phyloP scores from a whole-genome alignment of 306 rosid genomes.

The Dalbergia oliveri region DNA sequence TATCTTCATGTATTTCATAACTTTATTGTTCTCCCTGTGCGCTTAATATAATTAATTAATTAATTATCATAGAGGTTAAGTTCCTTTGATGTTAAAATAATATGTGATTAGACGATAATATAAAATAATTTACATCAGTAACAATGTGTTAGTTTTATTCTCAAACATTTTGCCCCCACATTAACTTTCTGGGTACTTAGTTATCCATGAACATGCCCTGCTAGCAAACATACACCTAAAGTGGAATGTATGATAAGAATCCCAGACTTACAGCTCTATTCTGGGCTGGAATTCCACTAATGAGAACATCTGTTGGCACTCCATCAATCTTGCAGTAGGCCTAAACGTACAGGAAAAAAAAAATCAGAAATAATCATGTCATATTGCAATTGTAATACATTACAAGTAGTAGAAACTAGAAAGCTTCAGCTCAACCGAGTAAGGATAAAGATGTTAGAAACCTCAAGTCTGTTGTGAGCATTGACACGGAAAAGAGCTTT shows the following conservation, averaged over 20 bases:
- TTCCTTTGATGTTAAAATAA: too few species aligned
- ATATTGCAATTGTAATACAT: not conserved
- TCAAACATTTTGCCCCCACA: not conserved
- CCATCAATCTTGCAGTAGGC: conserved; percentile 94
- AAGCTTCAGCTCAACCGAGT: not conserved
- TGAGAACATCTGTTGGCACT: conserved; percentile 73
- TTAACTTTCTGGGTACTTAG: too few species aligned
- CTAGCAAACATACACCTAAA: not conserved
- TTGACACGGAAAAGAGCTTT: conserved; percentile 84
- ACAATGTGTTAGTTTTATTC: not conserved
- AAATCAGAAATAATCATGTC: conserved; percentile 1
- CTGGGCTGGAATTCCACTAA: conserved; percentile 75
- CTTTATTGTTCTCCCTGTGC: too few species aligned
- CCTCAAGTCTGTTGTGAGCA: conserved; percentile 88
- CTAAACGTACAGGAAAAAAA: conserved; percentile 48
- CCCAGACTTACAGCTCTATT: conserved; percentile 91
- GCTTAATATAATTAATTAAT: too few species aligned
- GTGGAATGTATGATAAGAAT: not conserved
- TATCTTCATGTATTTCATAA: too few species aligned
- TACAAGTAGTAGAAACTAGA: conserved; percentile 6
- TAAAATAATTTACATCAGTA: not conserved
- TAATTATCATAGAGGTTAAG: too few species aligned
- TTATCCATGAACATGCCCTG: not conserved
- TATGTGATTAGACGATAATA: not conserved
- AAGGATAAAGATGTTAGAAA: conserved; percentile 34